Evolutionary conservation across 257 asterid genomes (phyloP).

Genomic region (Scutellaria galericulata): DNA sequence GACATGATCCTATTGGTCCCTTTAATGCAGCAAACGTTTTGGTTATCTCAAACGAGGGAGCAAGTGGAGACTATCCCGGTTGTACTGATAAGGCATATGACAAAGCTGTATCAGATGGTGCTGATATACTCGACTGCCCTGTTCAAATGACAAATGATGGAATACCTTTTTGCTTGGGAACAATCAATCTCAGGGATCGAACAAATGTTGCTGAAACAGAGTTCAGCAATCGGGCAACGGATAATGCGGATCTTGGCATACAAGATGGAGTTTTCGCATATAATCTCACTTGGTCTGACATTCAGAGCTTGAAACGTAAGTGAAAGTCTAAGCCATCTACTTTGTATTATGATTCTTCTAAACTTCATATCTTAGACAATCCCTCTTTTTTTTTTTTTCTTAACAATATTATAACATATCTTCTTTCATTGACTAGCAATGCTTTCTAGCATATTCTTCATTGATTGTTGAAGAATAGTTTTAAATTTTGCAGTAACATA

Average conservation of each 20-base stretch:
- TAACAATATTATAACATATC: too few relatives aligned
- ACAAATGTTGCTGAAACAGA: conserved; percentile 56
- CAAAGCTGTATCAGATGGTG: conserved; percentile 79
- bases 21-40: conserved; percentile 52
- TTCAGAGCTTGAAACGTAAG: conserved; percentile 75
- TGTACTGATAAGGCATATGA: conserved; percentile 72
- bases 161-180: conserved; percentile 81
- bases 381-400: too few relatives aligned
- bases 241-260: conserved; percentile 57
- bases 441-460: conserved; percentile 10
- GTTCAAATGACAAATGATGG: conserved; percentile 86
- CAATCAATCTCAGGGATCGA: conserved; percentile 70
- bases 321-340: conserved; percentile 11
- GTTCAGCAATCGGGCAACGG: conserved; percentile 42
- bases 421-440: background rate
- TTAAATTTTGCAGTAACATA: conserved; percentile 7
- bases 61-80: conserved; percentile 90
- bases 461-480: conserved; percentile 10
- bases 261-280: conserved; percentile 60
- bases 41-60: conserved; percentile 82
- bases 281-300: conserved; percentile 71
- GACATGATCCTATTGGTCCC: conserved; percentile 14
- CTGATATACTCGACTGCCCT: conserved; percentile 76
- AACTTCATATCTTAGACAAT: background rate
- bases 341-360: background rate